A percentile compares a stretch with the other conserved stretches of the same genome.
phyloP scores from a whole-genome alignment of 2,329 filamentous ascomycete genomes.

The Alternaria arbusti region DNA sequence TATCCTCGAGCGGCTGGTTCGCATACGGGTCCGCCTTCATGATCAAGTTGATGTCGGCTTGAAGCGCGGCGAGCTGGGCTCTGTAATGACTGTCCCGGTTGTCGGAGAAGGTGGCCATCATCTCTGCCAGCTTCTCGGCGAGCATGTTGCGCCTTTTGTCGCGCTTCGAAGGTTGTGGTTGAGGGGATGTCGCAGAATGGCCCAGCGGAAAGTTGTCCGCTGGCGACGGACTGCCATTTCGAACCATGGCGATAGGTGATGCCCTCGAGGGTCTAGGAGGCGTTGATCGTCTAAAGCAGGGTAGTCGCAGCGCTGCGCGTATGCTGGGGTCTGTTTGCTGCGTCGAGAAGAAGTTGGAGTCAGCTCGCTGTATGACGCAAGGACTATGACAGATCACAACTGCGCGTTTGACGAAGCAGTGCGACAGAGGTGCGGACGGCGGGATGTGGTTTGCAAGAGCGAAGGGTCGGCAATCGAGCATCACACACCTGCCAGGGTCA shows the following conservation, averaged over 20 bases:
- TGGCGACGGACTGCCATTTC: constrained; percentile 47
- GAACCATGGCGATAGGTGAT: constrained; percentile 40
- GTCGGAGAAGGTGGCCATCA: constrained; percentile 78
- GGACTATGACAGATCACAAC: neutral
- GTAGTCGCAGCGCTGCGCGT: constrained; percentile 1
- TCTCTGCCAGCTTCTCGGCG: constrained; percentile 75
- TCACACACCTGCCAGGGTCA: constrained; percentile 17
- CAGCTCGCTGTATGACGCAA: neutral
- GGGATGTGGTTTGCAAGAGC: constrained; percentile 16
- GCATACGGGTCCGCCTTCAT: constrained; percentile 83
- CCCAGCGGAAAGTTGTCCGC: constrained; percentile 45
- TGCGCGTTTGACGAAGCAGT: neutral
- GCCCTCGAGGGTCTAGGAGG: neutral
- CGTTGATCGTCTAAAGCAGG: constrained; percentile 1
- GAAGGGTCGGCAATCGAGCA: constrained; percentile 14
- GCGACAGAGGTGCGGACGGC: constrained; percentile 3
- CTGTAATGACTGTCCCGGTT: constrained; percentile 86
- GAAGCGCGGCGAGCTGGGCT: constrained; percentile 88
- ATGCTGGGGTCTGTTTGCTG: neutral
- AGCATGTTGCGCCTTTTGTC: constrained; percentile 88
- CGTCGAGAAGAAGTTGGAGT: neutral
- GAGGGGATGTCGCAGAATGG: constrained; percentile 52
- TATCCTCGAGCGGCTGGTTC: constrained; percentile 70
- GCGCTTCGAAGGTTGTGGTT: constrained; percentile 73
- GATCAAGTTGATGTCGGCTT: constrained; percentile 86